Evolutionary conservation across 1,139 yeast genomes (phyloP).

Genomic region (Taiozyma onychis): DNA sequence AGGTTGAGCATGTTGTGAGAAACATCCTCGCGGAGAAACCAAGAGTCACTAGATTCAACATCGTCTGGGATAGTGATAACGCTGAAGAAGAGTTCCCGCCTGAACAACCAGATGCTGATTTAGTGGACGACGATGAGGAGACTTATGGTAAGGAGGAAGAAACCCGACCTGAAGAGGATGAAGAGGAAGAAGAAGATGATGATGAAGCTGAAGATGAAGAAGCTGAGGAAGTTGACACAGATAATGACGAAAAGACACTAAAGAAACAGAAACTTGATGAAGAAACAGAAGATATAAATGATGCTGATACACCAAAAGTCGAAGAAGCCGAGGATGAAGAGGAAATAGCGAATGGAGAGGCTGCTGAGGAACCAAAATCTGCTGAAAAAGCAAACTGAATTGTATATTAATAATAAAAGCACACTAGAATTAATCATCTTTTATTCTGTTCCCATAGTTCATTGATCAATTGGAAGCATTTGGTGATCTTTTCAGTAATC

Average conservation of each 20-base stretch:
- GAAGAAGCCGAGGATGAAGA: slow-evolving; percentile 22
- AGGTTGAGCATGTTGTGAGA: slow-evolving; percentile 89
- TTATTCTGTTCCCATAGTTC: slow-evolving; percentile 27
- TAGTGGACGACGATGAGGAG: slow-evolving; percentile 52
- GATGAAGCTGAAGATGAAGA: slow-evolving; percentile 36
- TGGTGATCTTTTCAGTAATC: slow-evolving; percentile 25
- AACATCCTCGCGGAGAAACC: slow-evolving; percentile 97
- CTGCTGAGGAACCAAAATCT: slow-evolving; percentile 1
- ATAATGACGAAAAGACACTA: slow-evolving; percentile 35
- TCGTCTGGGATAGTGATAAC: slow-evolving; percentile 80
- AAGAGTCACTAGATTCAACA: slow-evolving; percentile 91
- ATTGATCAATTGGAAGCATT: slow-evolving; percentile 35
- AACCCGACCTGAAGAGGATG: slow-evolving; percentile 46
- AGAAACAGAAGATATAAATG: slow-evolving; percentile 25
- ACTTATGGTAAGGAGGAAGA: slow-evolving; percentile 51
- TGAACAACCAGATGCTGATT: slow-evolving; percentile 59
- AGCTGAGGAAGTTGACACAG: slow-evolving; percentile 35
- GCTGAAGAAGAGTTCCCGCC: slow-evolving; percentile 70
- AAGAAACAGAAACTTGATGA: slow-evolving; percentile 20
- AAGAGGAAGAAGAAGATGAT: slow-evolving; percentile 46
- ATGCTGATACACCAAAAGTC: slow-evolving; percentile 21
- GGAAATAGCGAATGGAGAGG: slow-evolving; percentile 7
- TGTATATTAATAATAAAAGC: background rate
- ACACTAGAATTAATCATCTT: background rate
- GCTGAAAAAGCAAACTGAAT: background rate